Evolutionary conservation across 352 stramenopile species (phyloP).

Genomic region (Phytophthora sp.): DNA sequence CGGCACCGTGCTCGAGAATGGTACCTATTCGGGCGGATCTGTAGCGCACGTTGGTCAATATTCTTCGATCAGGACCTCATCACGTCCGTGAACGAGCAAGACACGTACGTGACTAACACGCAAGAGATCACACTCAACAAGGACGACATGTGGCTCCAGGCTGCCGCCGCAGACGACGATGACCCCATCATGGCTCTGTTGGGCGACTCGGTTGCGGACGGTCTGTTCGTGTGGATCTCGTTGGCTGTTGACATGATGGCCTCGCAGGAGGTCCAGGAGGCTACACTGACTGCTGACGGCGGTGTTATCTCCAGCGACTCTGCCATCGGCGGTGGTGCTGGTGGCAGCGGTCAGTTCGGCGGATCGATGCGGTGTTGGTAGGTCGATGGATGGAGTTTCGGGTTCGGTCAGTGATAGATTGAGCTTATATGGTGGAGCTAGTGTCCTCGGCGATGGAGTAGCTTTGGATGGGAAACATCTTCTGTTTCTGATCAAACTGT

Average conservation of each 20-base stretch:
- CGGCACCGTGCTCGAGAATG: constrained; percentile 18
- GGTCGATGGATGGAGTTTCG: too few relatives aligned
- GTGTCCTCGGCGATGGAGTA: too few relatives aligned
- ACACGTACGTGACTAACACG: constrained; percentile 33
- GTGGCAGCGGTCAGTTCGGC: too few relatives aligned
- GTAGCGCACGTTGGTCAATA: constrained; percentile 27
- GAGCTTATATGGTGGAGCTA: too few relatives aligned
- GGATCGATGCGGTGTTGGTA: too few relatives aligned
- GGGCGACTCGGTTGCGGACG: background rate
- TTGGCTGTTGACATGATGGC: constrained; percentile 21
- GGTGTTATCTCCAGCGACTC: too few relatives aligned
- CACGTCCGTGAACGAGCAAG: constrained; percentile 28
- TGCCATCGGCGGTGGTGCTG: too few relatives aligned
- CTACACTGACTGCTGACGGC: too few relatives aligned
- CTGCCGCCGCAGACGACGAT: constrained; percentile 16
- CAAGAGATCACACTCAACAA: constrained; percentile 28
- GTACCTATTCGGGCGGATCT: constrained; percentile 27
- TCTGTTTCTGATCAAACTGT: too few relatives aligned
- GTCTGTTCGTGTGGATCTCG: constrained; percentile 20
- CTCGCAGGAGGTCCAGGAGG: too few relatives aligned
- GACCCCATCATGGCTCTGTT: constrained; percentile 2
- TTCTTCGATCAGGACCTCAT: constrained; percentile 40
- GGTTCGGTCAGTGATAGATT: too few relatives aligned
- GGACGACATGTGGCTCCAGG: constrained; percentile 26
- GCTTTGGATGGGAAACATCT: too few relatives aligned